Evolutionary conservation across 495 filamentous ascomycete species (phyloP).

Genomic region (Lichenothelia convexa): DNA sequence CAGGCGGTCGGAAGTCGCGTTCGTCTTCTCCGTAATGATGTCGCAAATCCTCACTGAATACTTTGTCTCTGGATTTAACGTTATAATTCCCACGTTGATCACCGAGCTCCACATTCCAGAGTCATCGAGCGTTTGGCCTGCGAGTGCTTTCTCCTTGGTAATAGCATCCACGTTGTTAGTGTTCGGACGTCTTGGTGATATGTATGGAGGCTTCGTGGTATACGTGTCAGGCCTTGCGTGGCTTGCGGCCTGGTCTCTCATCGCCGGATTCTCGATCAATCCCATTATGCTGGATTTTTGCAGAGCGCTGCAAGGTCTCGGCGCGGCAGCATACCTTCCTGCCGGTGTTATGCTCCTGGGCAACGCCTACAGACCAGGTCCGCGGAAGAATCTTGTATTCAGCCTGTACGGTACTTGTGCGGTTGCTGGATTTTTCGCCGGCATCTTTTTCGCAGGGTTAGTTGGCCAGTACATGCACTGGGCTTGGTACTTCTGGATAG

Average conservation of each 20-base stretch:
- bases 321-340: slow-evolving; percentile 59
- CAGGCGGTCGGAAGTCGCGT: slow-evolving; percentile 43
- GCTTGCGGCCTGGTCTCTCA: slow-evolving; percentile 53
- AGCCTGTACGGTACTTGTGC: slow-evolving; percentile 63
- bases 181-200: slow-evolving; percentile 41
- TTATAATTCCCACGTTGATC: slow-evolving; percentile 53
- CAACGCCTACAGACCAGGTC: slow-evolving; percentile 64
- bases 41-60: slow-evolving; percentile 66
- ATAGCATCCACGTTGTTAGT: slow-evolving; percentile 57
- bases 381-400: slow-evolving; percentile 73
- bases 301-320: slow-evolving; percentile 64
- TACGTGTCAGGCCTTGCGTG: slow-evolving; percentile 52
- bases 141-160: slow-evolving; percentile 58
- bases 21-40: slow-evolving; percentile 53
- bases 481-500: slow-evolving; percentile 72
- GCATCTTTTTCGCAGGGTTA: slow-evolving; percentile 64
- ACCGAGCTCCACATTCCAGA: slow-evolving; percentile 44
- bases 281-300: slow-evolving; percentile 57
- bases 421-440: slow-evolving; percentile 61
- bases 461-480: slow-evolving; percentile 44
- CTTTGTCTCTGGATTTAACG: slow-evolving; percentile 73
- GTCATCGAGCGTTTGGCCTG: slow-evolving; percentile 56
- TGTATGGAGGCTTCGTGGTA: slow-evolving; percentile 47
- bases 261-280: slow-evolving; percentile 52
- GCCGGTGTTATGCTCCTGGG: slow-evolving; percentile 65